Evolutionary conservation across 495 filamentous ascomycete species (phyloP).

Genomic region (Penicillium pancosmium): DNA sequence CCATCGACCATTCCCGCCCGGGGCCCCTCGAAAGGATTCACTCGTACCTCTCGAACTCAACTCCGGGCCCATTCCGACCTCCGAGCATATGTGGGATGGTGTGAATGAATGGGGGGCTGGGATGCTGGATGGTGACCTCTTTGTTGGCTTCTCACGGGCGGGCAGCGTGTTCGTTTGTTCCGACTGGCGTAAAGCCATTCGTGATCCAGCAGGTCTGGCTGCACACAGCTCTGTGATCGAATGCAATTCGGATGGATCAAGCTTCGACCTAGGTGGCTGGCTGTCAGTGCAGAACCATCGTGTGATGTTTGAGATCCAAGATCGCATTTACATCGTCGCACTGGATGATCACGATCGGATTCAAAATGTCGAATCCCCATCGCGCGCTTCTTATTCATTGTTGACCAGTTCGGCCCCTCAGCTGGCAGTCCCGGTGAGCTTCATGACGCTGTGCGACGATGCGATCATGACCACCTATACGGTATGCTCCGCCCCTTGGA

Average conservation of each 20-base stretch:
- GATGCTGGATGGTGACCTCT: slow-evolving; percentile 39
- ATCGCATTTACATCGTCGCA: slow-evolving; percentile 39
- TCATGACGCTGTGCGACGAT: slow-evolving; percentile 43
- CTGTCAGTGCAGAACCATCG: slow-evolving; percentile 43
- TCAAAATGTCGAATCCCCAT: slow-evolving; percentile 28
- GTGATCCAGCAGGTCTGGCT: slow-evolving; percentile 21
- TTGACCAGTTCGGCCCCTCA: slow-evolving; percentile 38
- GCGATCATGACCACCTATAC: slow-evolving; percentile 45
- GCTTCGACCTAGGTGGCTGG: slow-evolving; percentile 45
- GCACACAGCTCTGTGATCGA: slow-evolving; percentile 35
- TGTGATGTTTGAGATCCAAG: slow-evolving; percentile 47
- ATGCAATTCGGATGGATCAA: slow-evolving; percentile 39
- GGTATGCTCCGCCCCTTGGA: slow-evolving; percentile 21
- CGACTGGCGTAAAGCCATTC: slow-evolving; percentile 41
- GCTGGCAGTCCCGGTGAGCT: slow-evolving; percentile 42
- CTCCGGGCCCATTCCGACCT: slow-evolving; percentile 31
- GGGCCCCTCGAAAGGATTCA: slow-evolving; percentile 23
- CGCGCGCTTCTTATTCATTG: slow-evolving; percentile 40
- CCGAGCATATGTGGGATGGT: slow-evolving; percentile 31
- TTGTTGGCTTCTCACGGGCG: slow-evolving; percentile 42
- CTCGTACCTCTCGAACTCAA: slow-evolving; percentile 30
- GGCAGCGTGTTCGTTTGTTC: slow-evolving; percentile 44
- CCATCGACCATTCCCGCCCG: slow-evolving; percentile 14
- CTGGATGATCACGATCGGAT: slow-evolving; percentile 37
- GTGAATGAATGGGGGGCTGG: slow-evolving; percentile 47